phyloP scores from a whole-genome alignment of 108 stramenopile species.

The Stephanodiscus minutulus region DNA sequence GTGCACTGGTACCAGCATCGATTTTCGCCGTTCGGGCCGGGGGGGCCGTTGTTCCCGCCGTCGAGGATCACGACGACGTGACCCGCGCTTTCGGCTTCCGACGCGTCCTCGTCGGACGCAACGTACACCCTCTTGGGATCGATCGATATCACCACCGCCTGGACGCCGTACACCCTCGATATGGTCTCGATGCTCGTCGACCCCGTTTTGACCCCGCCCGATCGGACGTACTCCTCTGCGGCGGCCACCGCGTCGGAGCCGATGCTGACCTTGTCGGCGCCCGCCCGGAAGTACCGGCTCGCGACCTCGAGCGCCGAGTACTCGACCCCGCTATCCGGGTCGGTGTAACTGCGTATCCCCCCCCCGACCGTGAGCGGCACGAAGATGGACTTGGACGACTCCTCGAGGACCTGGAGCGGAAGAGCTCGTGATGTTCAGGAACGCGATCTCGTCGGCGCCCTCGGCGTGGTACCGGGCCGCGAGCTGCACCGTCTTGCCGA shows the following conservation, averaged over 20 bases:
- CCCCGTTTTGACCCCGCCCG: slow-evolving; percentile 70
- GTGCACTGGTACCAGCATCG: slow-evolving; percentile 98
- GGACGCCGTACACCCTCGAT: slow-evolving; percentile 91
- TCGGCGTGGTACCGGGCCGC: slow-evolving; percentile 93
- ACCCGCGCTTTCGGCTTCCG: slow-evolving; percentile 43
- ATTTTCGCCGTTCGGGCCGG: slow-evolving; percentile 84
- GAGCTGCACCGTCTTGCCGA: slow-evolving; percentile 95
- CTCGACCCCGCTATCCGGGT: slow-evolving; percentile 70
- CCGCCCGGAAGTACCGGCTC: slow-evolving; percentile 95
- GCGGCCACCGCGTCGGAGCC: slow-evolving; percentile 96
- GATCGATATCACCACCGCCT: slow-evolving; percentile 98
- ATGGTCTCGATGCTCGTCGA: slow-evolving; percentile 91
- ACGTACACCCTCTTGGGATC: slow-evolving; percentile 97
- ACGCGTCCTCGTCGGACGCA: slow-evolving; percentile 47
- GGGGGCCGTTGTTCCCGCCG: slow-evolving; percentile 44
- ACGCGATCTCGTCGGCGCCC: slow-evolving; percentile 96
- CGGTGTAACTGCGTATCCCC: slow-evolving; percentile 95
- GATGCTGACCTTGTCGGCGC: slow-evolving; percentile 97
- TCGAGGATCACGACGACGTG: slow-evolving; percentile 71
- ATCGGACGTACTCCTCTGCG: slow-evolving; percentile 71
- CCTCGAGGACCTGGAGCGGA: slow-evolving; percentile 94
- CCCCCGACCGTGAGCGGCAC: slow-evolving; percentile 98
- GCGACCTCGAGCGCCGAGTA: slow-evolving; percentile 96
- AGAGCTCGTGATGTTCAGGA: slow-evolving; percentile 97
- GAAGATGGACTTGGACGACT: slow-evolving; percentile 92